phyloP scores from a whole-genome alignment of 768 basidiomycete species.

The Lentinula boryana region DNA sequence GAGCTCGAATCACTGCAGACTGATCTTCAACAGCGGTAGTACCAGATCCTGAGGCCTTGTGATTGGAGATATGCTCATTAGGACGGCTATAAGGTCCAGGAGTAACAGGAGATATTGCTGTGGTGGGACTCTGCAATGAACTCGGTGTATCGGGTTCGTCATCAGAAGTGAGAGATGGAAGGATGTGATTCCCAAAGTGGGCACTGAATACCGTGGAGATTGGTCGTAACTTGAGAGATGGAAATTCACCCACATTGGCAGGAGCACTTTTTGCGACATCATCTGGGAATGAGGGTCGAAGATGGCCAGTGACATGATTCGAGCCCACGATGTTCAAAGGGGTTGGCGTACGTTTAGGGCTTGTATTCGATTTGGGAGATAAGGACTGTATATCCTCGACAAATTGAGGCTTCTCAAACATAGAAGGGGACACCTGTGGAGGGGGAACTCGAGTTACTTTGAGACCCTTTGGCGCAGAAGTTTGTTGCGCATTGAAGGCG shows the following conservation, averaged over 20 bases:
- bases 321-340: conserved; percentile 36
- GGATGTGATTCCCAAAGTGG: conserved; percentile 52
- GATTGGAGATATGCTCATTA: conserved; percentile 20
- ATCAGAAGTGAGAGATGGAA: conserved; percentile 31
- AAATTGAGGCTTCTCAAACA: conserved; percentile 19
- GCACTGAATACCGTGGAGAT: conserved; percentile 72
- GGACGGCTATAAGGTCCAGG: conserved; percentile 23
- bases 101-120: conserved; percentile 42
- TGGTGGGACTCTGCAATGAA: conserved; percentile 33
- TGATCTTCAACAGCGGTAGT: conserved; percentile 32
- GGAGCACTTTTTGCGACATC: conserved; percentile 56
- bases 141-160: conserved; percentile 45
- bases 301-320: conserved; percentile 17
- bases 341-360: conserved; percentile 31
- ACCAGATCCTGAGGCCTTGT: conserved; percentile 17
- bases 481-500: conserved; percentile 19
- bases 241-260: conserved; percentile 54
- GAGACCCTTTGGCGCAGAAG: conserved; percentile 11
- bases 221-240: conserved; percentile 64
- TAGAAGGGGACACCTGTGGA: conserved; percentile 31
- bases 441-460: conserved; percentile 36
- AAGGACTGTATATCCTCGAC: conserved; percentile 8
- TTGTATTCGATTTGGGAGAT: conserved; percentile 11
- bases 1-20: conserved; percentile 37
- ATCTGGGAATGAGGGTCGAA: conserved; percentile 11